Percentiles rank a stretch among this genome's conserved stretches.
These are phyloP conservation scores for Irpex sp. DNA, from an alignment of 1,284 basidiomycete species.

Conservation along the genomic window DNA sequence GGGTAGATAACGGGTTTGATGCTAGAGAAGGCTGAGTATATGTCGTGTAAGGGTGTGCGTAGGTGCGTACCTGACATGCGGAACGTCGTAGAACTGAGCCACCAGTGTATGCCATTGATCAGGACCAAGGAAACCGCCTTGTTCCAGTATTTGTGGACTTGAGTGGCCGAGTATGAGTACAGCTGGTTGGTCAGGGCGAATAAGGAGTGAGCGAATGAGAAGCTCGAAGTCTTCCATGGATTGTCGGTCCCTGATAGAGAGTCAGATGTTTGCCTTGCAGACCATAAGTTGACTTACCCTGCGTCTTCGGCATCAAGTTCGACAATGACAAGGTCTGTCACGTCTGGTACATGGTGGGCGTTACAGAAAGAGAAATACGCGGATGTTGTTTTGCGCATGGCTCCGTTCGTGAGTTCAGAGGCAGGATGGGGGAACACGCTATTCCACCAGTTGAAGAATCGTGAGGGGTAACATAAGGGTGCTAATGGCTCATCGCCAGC, in stretches of 20 bases:
- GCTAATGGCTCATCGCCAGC: conserved; percentile 90
- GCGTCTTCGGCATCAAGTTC: conserved; percentile 90
- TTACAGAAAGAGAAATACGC: conserved; percentile 93
- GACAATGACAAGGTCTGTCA: conserved; percentile 88
- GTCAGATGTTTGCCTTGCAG: background rate
- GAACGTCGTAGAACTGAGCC: conserved; percentile 94
- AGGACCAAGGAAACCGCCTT: conserved; percentile 81
- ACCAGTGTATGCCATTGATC: conserved; percentile 86
- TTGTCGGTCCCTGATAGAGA: conserved; percentile 46
- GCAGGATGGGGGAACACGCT: conserved; percentile 91
- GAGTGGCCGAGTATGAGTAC: conserved; percentile 92
- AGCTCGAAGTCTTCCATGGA: conserved; percentile 86
- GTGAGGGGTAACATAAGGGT: conserved; percentile 82
- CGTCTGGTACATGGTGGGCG: conserved; percentile 86
- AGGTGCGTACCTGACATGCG: conserved; percentile 66
- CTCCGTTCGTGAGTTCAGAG: conserved; percentile 93
- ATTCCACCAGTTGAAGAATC: conserved; percentile 96
- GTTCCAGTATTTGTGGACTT: conserved; percentile 74
- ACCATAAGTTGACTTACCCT: conserved; percentile 49
- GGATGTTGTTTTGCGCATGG: conserved; percentile 84
- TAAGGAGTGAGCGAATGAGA: conserved; percentile 84
- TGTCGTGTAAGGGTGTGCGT: background rate
- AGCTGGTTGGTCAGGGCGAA: conserved; percentile 85
- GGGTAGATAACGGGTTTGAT: conserved; percentile 81
- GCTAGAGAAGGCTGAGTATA: conserved; percentile 32